Conservation (phyloP, 163 green algal genomes). For the Coccomyxa subellipsoidea region DNA sequence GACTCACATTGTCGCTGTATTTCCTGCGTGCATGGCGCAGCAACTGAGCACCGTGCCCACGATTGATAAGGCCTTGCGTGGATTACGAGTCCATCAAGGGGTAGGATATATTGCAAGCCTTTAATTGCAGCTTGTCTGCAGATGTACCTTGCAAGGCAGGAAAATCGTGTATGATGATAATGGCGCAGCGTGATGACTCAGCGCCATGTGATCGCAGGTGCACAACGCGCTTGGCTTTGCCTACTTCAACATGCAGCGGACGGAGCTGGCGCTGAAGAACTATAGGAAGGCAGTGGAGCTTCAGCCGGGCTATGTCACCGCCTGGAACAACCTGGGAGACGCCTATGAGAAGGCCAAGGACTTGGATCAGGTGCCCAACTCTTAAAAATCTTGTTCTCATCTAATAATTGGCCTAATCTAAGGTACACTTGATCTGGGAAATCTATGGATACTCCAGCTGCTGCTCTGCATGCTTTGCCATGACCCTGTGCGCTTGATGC, state of each 20-base stretch:
- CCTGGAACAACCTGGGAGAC: conserved; percentile 99
- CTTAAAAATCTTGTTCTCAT: neutral
- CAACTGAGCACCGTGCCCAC: no score
- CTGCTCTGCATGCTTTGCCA: neutral
- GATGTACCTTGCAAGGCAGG: no score
- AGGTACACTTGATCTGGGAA: neutral
- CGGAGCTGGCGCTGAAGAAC: conserved; percentile 71
- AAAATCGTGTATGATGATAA: no score
- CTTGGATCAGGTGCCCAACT: neutral
- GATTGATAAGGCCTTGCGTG: no score
- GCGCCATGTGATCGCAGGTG: conserved; percentile 56
- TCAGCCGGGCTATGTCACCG: conserved; percentile 94
- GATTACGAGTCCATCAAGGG: no score
- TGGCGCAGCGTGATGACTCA: no score
- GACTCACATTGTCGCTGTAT: no score
- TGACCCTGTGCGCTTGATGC: no score
- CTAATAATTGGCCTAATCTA: neutral
- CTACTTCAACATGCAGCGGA: conserved; percentile 89
- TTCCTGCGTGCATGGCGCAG: no score
- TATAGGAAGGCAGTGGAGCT: conserved; percentile 88
- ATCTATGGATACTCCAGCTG: neutral
- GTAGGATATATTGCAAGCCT: no score
- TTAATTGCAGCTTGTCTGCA: no score
- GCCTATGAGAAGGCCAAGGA: conserved; percentile 58
- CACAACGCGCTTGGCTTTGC: conserved; percentile 97